Evolutionary conservation across 495 filamentous ascomycete genomes (phyloP).

Genomic region (Lepraria neglecta): DNA sequence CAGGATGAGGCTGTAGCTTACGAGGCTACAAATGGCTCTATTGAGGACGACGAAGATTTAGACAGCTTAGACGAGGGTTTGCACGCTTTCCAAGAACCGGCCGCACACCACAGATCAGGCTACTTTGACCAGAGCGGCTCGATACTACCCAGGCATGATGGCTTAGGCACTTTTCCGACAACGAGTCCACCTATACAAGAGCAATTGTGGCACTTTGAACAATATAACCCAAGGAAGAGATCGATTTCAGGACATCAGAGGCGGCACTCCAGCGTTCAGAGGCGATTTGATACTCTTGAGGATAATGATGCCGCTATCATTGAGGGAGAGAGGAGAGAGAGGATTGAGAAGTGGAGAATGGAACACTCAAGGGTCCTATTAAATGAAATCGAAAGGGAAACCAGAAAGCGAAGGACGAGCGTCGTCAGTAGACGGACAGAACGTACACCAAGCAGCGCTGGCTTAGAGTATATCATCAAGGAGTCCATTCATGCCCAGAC

Average conservation of each 20-base stretch:
- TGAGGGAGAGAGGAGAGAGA: constrained; percentile 61
- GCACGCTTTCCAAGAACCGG: constrained; percentile 69
- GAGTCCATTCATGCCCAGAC: constrained; percentile 9
- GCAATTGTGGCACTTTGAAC: constrained; percentile 78
- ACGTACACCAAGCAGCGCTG: constrained; percentile 9
- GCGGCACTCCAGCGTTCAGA: constrained; percentile 55
- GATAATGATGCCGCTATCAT: constrained; percentile 52
- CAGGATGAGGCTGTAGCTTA: constrained; percentile 45
- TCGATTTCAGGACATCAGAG: constrained; percentile 34
- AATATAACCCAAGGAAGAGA: constrained; percentile 62
- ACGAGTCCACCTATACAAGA: constrained; percentile 57
- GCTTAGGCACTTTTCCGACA: constrained; percentile 72
- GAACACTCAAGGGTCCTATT: constrained; percentile 82
- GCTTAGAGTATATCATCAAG: constrained; percentile 15
- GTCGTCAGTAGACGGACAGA: constrained; percentile 30
- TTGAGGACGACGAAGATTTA: constrained; percentile 69
- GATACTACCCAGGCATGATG: constrained; percentile 85
- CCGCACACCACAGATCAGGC: constrained; percentile 46
- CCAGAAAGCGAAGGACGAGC: constrained; percentile 52
- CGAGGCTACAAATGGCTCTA: constrained; percentile 47
- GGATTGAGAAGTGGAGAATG: constrained; percentile 86
- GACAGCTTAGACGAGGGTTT: constrained; percentile 89
- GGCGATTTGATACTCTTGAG: constrained; percentile 57
- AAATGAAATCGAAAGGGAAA: constrained; percentile 84
- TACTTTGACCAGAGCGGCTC: constrained; percentile 48